These are phyloP conservation scores for Apophysomyces sp. DNA, from an alignment of 371 early-diverging fungal species.

Conservation along the genomic window DNA sequence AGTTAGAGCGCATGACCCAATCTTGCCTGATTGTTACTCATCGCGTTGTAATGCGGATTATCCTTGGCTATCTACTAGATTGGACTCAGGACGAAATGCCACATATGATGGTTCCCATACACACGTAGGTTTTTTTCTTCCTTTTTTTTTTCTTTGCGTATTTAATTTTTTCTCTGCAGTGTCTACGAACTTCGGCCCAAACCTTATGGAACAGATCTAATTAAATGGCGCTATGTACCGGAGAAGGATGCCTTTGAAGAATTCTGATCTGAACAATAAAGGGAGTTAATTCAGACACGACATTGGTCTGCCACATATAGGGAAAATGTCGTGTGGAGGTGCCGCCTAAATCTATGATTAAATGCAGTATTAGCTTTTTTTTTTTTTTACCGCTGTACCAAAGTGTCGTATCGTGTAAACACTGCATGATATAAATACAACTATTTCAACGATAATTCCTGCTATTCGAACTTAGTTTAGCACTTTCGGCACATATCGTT, in stretches of 20 bases:
- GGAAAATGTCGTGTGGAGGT: no score
- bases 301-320: no score
- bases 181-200: slow-evolving; percentile 65
- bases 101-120: slow-evolving; percentile 54
- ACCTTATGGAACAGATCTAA: slow-evolving; percentile 79
- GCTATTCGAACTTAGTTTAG: no score
- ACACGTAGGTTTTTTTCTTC: slow-evolving; percentile 42
- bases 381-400: no score
- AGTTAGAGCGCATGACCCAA: slow-evolving; percentile 79
- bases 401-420: no score
- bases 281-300: no score
- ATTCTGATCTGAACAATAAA: no score
- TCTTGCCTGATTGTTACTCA: slow-evolving; percentile 77
- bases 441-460: no score
- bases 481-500: no score
- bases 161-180: slow-evolving; percentile 8
- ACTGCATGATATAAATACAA: no score
- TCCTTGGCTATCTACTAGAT: slow-evolving; percentile 76
- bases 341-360: no score
- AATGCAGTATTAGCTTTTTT: no score
- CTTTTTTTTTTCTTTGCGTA: slow-evolving; percentile 15
- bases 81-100: slow-evolving; percentile 71
- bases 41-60: slow-evolving; percentile 71
- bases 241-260: slow-evolving; percentile 52
- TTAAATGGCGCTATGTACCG: slow-evolving; percentile 53